Evolutionary conservation across 345 rosid species (phyloP), one percentile per base, ranked within the genome.

Genomic region (Microthlaspi erraticum): DNA sequence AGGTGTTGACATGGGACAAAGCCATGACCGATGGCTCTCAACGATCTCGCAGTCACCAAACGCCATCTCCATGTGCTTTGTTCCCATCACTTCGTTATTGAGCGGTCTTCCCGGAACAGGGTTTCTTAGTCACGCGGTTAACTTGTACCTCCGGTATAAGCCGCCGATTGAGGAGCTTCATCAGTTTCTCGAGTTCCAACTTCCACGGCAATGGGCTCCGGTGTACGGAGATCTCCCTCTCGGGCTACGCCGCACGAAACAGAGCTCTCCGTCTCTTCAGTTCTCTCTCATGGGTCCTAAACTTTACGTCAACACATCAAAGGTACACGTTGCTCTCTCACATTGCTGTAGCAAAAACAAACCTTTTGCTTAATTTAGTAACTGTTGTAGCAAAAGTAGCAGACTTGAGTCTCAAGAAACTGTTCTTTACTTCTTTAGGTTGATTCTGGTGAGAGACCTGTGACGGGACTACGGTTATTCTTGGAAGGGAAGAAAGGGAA

Each of bases 141-240:
- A 93, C 81, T 82, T 94, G 54, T 94, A 91, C 81, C 91, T 94
- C 66, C 84, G 99, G 64, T 91, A 91, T 65, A 94, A 91, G 77
- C 99, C 99, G 43, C 90, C 79, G 1, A 85, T 88, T 73, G 99
- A 94, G 79, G 99, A 94, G 55, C 87, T 94, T 44, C 86, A 87
- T 43, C 93, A 85, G 56, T 94, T 94, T 79, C 85, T 94, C 13
- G 99, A 94, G 74, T 94, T 94, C 79, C 99, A 94, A 71, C 80
- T 94, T 66, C 96, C 96, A 68, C 88, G 96, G 69, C 90, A 89
- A 65, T 94, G 99, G 99, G 97, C 97, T 68, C 99, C 99, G 0
- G 83, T 88, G 17, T 94, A 89, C n/a, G 80, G 93, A 29, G 96
- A 94, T 70, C 91, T 91, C 51, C 96, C 97, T 71, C 96, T 94